Conservation (phyloP, 768 basidiomycete species). For the Boletus rufocinnamomeus region DNA sequence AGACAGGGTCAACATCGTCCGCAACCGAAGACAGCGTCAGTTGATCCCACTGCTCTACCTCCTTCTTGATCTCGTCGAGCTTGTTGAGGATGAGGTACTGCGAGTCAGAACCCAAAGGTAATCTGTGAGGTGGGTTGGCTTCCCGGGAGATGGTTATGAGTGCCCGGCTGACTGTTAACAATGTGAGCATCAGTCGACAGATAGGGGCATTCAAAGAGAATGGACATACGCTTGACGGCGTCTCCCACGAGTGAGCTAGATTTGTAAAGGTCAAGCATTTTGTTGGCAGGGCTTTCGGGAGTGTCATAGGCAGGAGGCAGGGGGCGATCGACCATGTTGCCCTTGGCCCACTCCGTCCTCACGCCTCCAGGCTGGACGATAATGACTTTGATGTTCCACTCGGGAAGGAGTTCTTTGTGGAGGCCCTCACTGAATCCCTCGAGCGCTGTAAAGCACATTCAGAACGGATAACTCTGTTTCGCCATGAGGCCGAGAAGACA, state of each 20-base stretch:
- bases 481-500: not conserved
- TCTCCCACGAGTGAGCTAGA: not conserved
- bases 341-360: constrained; percentile 25
- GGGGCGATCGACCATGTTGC: constrained; percentile 16
- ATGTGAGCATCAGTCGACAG: not conserved
- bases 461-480: not conserved
- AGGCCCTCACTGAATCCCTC: constrained; percentile 31
- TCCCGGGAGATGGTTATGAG: constrained; percentile 21
- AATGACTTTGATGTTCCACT: constrained; percentile 33
- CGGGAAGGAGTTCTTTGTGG: constrained; percentile 23
- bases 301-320: constrained; percentile 19
- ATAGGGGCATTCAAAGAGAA: not conserved
- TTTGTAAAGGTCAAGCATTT: constrained; percentile 15
- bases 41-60: constrained; percentile 15
- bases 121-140: constrained; percentile 23
- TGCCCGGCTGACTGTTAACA: constrained; percentile 16
- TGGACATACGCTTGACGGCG: constrained; percentile 15
- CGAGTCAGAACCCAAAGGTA: constrained; percentile 24
- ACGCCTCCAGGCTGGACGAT: constrained; percentile 24
- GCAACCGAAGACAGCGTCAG: constrained; percentile 22
- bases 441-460: constrained; percentile 14
- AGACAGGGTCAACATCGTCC: constrained; percentile 22
- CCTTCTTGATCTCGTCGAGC: constrained; percentile 20
- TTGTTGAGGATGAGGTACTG: constrained; percentile 20
- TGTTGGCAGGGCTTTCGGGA: constrained; percentile 19